These are phyloP conservation scores for Phialocephala subalpina DNA, from an alignment of 2,329 filamentous ascomycete genomes.

Conservation along the genomic window DNA sequence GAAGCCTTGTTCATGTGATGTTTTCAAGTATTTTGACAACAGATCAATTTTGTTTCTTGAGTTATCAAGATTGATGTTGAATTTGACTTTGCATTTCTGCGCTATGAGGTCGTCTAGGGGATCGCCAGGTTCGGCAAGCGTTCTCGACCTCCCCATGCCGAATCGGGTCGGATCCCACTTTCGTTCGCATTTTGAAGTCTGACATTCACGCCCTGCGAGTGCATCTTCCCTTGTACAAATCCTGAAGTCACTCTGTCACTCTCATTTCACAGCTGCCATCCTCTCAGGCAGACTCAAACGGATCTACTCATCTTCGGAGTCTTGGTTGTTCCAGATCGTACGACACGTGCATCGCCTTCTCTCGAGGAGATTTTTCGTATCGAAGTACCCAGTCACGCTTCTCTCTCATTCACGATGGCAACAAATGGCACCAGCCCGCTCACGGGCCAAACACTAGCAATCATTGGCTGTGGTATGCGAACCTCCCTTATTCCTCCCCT, in stretches of 20 bases:
- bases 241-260: not conserved
- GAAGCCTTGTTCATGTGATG: not conserved
- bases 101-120: not conserved
- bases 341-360: not conserved
- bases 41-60: not conserved
- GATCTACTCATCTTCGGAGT: not conserved
- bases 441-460: slow-evolving; percentile 25
- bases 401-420: not conserved
- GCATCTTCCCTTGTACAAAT: slow-evolving; percentile 3
- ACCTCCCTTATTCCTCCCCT: slow-evolving; percentile 1
- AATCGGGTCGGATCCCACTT: slow-evolving; percentile 1
- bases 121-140: not conserved
- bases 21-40: not conserved
- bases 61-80: not conserved
- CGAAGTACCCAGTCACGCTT: not conserved
- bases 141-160: not conserved
- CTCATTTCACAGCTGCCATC: not conserved
- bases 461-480: slow-evolving; percentile 36
- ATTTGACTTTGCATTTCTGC: not conserved
- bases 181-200: not conserved
- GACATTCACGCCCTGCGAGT: slow-evolving; percentile 1
- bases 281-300: not conserved
- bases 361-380: not conserved
- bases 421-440: not conserved
- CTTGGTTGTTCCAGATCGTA: not conserved